These are phyloP conservation scores for Farysia itapuensis DNA, from an alignment of 1,284 basidiomycete genomes.

Conservation along the genomic window DNA sequence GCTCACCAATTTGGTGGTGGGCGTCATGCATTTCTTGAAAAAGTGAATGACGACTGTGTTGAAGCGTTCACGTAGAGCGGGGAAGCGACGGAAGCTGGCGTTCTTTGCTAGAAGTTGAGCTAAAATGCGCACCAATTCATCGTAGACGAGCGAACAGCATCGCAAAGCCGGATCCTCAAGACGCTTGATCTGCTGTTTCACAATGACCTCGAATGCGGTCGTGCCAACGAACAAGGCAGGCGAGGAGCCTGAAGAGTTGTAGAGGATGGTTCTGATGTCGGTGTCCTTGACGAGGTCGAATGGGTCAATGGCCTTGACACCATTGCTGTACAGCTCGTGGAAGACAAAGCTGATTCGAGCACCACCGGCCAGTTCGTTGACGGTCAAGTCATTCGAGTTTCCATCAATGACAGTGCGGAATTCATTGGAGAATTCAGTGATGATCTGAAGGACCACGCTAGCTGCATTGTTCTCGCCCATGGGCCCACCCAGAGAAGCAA, in stretches of 20 bases:
- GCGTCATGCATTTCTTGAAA: constrained; percentile 88
- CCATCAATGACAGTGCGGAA: constrained; percentile 99
- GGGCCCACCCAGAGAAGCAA: constrained; percentile 93
- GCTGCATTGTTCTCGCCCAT: constrained; percentile 86
- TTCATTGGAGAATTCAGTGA: constrained; percentile 98
- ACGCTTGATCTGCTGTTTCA: constrained; percentile 98
- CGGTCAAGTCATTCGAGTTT: constrained; percentile 91
- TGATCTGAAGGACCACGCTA: constrained; percentile 68
- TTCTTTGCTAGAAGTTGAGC: constrained; percentile 94
- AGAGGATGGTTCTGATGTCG: constrained; percentile 96
- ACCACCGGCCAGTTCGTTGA: constrained; percentile 96
- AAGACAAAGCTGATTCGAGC: constrained; percentile 99
- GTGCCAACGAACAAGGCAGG: constrained; percentile 97
- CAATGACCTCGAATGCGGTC: constrained; percentile 92
- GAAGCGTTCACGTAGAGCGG: constrained; percentile 84
- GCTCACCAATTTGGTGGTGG: constrained; percentile 92
- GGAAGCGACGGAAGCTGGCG: constrained; percentile 89
- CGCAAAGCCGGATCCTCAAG: constrained; percentile 88
- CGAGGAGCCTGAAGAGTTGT: constrained; percentile 94
- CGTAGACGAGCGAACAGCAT: constrained; percentile 97
- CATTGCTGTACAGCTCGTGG: constrained; percentile 95
- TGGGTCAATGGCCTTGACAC: constrained; percentile 85
- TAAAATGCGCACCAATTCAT: constrained; percentile 98
- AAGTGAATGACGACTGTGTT: constrained; percentile 96
- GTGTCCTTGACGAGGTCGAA: constrained; percentile 86